Conservation (phyloP, 192 early-diverging fungal species). For the Entomortierella parvispora region DNA sequence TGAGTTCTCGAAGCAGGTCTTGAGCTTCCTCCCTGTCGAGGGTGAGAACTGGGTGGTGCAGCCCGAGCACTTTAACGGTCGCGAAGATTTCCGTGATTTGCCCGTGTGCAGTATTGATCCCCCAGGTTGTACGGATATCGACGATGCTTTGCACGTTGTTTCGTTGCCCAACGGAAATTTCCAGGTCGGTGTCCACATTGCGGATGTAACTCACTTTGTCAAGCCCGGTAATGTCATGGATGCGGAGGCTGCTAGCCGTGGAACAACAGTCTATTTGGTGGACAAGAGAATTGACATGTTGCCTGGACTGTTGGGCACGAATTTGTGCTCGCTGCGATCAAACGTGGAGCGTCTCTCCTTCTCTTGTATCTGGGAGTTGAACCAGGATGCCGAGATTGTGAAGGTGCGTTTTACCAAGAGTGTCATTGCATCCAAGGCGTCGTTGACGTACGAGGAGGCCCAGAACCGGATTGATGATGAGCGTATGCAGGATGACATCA, state of each 20-base stretch:
- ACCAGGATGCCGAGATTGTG: slow-evolving; percentile 66
- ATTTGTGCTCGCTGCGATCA: slow-evolving; percentile 85
- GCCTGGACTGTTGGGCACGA: slow-evolving; percentile 80
- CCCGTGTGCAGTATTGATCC: slow-evolving; percentile 98
- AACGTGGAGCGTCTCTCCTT: slow-evolving; percentile 94
- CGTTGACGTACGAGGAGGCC: slow-evolving; percentile 95
- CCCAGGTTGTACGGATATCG: slow-evolving; percentile 99
- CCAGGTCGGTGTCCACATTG: slow-evolving; percentile 93
- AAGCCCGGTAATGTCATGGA: slow-evolving; percentile 83
- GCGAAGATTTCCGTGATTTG: slow-evolving; percentile 84
- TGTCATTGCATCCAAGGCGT: slow-evolving; percentile 90
- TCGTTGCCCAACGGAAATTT: slow-evolving; percentile 87
- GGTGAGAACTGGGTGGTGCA: slow-evolving; percentile 87
- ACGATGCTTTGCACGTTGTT: slow-evolving; percentile 94
- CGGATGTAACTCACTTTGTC: slow-evolving; percentile 97
- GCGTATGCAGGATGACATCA: slow-evolving; percentile 72
- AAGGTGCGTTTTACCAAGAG: slow-evolving; percentile 89
- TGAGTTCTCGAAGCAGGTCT: slow-evolving; percentile 89
- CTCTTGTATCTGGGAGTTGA: slow-evolving; percentile 85
- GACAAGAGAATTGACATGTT: slow-evolving; percentile 96
- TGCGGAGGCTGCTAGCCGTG: slow-evolving; percentile 81
- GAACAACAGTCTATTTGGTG: slow-evolving; percentile 95
- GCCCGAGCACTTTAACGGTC: slow-evolving; percentile 73
- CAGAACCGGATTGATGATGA: slow-evolving; percentile 84
- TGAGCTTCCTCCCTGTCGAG: slow-evolving; percentile 86